Evolutionary conservation across 176 grass and related monocot genomes (phyloP), one percentile per base, ranked within the genome.

Genomic region (Phragmites australis): DNA sequence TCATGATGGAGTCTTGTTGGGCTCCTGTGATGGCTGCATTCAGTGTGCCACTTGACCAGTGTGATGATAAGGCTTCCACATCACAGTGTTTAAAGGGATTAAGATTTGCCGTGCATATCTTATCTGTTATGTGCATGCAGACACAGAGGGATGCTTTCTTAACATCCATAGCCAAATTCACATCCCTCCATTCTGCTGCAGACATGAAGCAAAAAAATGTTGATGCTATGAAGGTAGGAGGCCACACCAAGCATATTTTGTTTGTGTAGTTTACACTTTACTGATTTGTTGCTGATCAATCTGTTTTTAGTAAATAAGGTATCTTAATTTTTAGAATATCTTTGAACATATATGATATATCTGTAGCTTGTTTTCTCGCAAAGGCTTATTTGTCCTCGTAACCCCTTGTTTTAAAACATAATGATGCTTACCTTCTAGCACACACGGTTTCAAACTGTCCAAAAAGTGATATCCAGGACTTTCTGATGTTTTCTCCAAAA

Each of bases 1-100:
- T 94, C 86, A 98, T 98, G 92, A 94, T 98, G 88, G 96, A 95
- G 55, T 89, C 90, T n/a, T 98, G 92, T 71, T 98, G 96, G 96
- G 96, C 96, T 41, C 96, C 96, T 77, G 87, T 98, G 86, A 98
- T 98, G 92, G 96, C 92, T 87, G 96, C 96, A 47, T 98, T 98
- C 82, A 98, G 81, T 88, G 86, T 98, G 73, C 94, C 89, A 14
- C 86, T 98, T 9, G 96, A 98, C 68, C 84, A 90, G 62, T 93
- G 88, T 86, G 88, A 95, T 72, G 92, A 98, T 79, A 94, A 90
- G 72, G 90, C 92, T 88, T 90, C 90, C 4, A 88, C 92, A 62
- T 83, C 92, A 19, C 96, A 98, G 82, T 98, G 92, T 87, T 89
- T 98, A 53, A 87, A 91, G 59, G 96, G 96, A 48, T 98, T 91